Base-by-base conservation (phyloP, 306 rosid species). In the Arachis stenosperma region DNA sequence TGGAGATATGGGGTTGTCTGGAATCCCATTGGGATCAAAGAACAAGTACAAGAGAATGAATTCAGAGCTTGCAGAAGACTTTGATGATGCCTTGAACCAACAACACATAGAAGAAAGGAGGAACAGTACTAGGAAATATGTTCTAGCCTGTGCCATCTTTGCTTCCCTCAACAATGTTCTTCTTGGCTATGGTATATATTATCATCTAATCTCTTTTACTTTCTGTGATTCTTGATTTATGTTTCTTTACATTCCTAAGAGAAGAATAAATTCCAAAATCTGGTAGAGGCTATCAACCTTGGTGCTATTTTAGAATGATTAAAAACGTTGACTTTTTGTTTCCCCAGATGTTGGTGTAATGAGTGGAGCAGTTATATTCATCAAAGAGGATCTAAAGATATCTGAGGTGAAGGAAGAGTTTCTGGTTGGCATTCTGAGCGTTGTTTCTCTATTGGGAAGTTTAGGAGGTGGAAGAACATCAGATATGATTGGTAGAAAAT, bases 141-240 rank as follows among this genome's bases (percentile, higher is more conserved):
- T 91, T 17, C 6, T 85, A 30, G 88, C 92, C 29, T 86, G 90
- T 69, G 97, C 95, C 54, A 72, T 85, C 69, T 91, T 88, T 76
- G 97, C 97, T 56, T 91, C 97, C 61, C 92, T 91, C 84, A 91
- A 91, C 82, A 76, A 84, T 78, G 95, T 88, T 81, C 95, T 91
- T 74, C 90, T 91, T 3, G 97, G 95, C 74, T 91, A 91, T 72
- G 95, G 97, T 91, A 85, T 30, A 2, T 33, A 33, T 22, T 22
- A 22, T 59, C 2, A 4, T 5, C 12, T 33, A 59, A 6, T 58
- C 43, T 58, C 10, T 22, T 22, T 71, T 8, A 47, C 6, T 58
- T 71, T 73, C 1, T 69, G 37, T 52, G 70, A 69, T 41, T 70
- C 27, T 22, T 22, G 27, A 22, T 22, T 22, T 22, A 22, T 22